Evolutionary conservation across 257 asterid genomes (phyloP), one percentile per base, ranked within the genome.

Genomic region (Lantana camara): DNA sequence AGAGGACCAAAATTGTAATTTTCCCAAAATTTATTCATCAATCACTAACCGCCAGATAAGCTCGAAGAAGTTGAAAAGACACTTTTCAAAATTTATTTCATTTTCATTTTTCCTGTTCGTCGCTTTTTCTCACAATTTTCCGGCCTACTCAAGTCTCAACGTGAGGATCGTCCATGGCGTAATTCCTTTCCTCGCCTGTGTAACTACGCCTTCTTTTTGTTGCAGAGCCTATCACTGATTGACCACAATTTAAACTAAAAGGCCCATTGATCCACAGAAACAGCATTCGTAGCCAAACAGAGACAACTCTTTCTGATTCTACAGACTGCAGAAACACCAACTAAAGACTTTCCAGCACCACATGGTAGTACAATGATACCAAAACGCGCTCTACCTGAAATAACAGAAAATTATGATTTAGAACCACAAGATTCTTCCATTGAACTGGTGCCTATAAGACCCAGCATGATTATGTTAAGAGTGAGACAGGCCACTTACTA

Each of bases 261-360:
- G 69, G 99, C 99, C 99, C 97, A 94, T 71, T 94, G 99, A 77
- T 94, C 99, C 70, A 94, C 99, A 47, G 99, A 94, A 62, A 94
- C 99, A 34, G 99, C 96, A 76, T 94, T 94, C 48, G 99, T 94
- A 45, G 99, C 99, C 83, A 94, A 88, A 82, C 99, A 90, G 69
- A 94, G 97, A 71, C 99, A 94, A 64, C 99, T 94, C 76, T 94
- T 94, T 76, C 75, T 86, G 75, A 94, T 88, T 76, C 99, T 83
- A 82, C 80, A 73, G 44, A 97, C 99, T 15, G 99, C 99, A 70
- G 99, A 94, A 62, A 94, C 99, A 10, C 99, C 99, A 59, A 94
- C 97, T 57, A 94, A 84, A 64, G 99, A 94, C 83, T 94, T 94
- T 51, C 99, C 99, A 0, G 99, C 99, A 78, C 99, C 97, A 80